These are phyloP conservation scores for Tolypocladium tropicale DNA, from an alignment of 2,329 filamentous ascomycete species.

Conservation along the genomic window DNA sequence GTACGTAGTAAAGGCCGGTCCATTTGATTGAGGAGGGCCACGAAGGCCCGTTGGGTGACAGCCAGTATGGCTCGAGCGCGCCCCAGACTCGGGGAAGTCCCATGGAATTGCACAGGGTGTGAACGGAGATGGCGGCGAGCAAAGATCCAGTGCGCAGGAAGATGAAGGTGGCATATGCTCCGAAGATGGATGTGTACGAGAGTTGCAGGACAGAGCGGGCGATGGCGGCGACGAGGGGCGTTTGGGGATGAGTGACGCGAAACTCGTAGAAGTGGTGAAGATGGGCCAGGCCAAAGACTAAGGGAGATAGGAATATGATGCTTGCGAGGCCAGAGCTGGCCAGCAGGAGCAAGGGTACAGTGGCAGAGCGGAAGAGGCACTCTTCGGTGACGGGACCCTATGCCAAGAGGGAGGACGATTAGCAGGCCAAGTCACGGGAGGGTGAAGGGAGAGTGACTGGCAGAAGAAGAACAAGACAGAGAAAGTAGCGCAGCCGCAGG, in stretches of 20 bases:
- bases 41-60: constrained; percentile 13
- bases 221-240: constrained; percentile 51
- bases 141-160: constrained; percentile 80
- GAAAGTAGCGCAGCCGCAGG: not conserved
- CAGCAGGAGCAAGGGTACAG: constrained; percentile 72
- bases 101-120: constrained; percentile 88
- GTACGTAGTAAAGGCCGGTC: constrained; percentile 69
- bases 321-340: constrained; percentile 44
- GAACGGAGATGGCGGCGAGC: constrained; percentile 62
- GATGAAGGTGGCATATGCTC: constrained; percentile 84
- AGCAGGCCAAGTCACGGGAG: not conserved
- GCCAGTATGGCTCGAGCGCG: constrained; percentile 47
- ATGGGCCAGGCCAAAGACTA: constrained; percentile 90
- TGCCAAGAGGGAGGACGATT: not conserved
- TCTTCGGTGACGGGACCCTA: constrained; percentile 87
- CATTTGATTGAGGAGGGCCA: constrained; percentile 32
- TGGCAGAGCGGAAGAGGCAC: constrained; percentile 80
- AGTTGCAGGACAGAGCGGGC: constrained; percentile 75
- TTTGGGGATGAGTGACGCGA: constrained; percentile 64
- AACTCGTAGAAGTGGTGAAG: constrained; percentile 96
- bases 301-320: constrained; percentile 72
- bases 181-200: constrained; percentile 83
- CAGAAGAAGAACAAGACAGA: not conserved
- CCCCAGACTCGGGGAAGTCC: constrained; percentile 85
- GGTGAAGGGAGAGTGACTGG: not conserved